Conservation (phyloP, 129 eudicot species). For the Flaveria bidentis region DNA sequence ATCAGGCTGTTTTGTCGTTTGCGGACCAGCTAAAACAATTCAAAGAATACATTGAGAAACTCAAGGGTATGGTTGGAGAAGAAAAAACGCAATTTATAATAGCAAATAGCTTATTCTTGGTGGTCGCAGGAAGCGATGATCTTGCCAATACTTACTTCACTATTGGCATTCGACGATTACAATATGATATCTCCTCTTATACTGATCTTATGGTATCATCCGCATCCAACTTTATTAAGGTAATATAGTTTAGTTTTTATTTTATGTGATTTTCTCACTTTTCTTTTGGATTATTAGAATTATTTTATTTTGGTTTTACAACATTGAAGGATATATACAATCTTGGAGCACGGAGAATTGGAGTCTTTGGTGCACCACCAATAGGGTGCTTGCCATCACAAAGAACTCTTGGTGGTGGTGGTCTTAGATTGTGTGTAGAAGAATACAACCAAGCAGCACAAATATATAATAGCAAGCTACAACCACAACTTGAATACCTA, state of each 20-base stretch:
- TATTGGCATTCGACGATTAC: conserved; percentile 35
- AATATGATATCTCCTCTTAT: conserved; percentile 60
- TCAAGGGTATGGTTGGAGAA: conserved; percentile 60
- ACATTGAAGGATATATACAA: conserved; percentile 56
- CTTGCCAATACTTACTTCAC: conserved; percentile 79
- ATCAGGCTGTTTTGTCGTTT: conserved; percentile 56
- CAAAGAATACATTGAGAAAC: conserved; percentile 65
- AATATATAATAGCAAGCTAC: conserved; percentile 53
- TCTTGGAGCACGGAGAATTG: conserved; percentile 76
- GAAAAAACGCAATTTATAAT: conserved; percentile 44
- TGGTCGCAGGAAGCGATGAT: conserved; percentile 82
- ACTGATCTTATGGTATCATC: conserved; percentile 52
- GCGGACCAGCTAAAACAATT: conserved; percentile 50
- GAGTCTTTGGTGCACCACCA: conserved; percentile 62
- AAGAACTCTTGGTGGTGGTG: conserved; percentile 80
- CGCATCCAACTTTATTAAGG: conserved; percentile 68
- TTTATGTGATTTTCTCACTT: no score
- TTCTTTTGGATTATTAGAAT: no score
- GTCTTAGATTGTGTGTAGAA: conserved; percentile 46
- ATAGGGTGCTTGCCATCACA: conserved; percentile 82
- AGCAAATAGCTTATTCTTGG: conserved; percentile 44
- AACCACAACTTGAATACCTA: conserved; percentile 34
- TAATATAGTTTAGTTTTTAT: conserved; percentile 3
- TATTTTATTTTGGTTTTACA: not conserved
- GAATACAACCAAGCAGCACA: conserved; percentile 55